Conservation (phyloP, 1,284 basidiomycete species). For the Rhodotorula sp. region DNA sequence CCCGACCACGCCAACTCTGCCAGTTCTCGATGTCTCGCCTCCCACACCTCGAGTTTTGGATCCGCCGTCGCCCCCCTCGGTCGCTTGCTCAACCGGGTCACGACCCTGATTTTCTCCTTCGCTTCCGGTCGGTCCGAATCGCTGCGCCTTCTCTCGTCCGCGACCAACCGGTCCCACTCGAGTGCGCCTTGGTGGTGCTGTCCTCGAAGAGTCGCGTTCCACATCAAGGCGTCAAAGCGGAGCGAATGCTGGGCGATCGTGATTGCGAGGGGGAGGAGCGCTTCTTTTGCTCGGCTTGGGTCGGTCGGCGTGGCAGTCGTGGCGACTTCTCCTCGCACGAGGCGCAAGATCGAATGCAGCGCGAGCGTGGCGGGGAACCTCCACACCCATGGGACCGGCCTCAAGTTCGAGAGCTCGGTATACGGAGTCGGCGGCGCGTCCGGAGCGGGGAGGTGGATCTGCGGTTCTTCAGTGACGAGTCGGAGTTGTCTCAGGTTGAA, state of each 20-base stretch:
- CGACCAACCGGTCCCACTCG: slow-evolving; percentile 18
- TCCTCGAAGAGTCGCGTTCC: slow-evolving; percentile 9
- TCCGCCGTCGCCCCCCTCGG: not conserved
- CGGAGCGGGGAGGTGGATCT: slow-evolving; percentile 17
- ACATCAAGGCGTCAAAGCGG: slow-evolving; percentile 31
- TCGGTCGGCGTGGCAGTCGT: not conserved
- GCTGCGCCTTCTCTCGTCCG: slow-evolving; percentile 3
- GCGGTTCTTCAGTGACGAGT: slow-evolving; percentile 24
- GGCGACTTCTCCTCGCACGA: not conserved
- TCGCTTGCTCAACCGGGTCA: slow-evolving; percentile 2
- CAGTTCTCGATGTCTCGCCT: not conserved
- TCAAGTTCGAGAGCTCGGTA: slow-evolving; percentile 8
- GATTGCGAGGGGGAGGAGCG: slow-evolving; percentile 25
- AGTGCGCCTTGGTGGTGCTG: not conserved
- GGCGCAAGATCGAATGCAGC: slow-evolving; percentile 28
- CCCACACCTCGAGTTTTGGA: slow-evolving; percentile 3
- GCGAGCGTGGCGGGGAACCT: slow-evolving; percentile 27
- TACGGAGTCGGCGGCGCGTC: not conserved
- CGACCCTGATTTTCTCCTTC: not conserved
- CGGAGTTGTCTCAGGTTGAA: slow-evolving; percentile 41
- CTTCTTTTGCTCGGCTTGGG: not conserved
- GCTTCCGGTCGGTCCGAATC: not conserved
- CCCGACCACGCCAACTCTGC: not conserved
- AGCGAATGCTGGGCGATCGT: slow-evolving; percentile 29
- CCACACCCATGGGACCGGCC: slow-evolving; percentile 38